Percentiles rank a stretch among this genome's conserved stretches.
Conservation (phyloP, 352 stramenopile species). For the Globisporangium camurandrum region DNA sequence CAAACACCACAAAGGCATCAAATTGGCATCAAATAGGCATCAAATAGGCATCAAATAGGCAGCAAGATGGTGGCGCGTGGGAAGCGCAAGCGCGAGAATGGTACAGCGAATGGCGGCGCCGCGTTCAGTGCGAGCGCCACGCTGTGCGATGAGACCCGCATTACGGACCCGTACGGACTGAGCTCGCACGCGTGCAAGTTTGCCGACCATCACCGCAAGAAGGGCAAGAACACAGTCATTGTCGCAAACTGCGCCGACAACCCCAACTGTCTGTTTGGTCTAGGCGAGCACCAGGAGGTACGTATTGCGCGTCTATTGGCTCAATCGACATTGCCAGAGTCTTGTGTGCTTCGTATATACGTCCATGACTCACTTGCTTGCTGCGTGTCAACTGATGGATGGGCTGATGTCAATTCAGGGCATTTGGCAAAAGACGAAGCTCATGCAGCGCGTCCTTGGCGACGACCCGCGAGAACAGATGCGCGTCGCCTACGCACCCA, state of each 20-base stretch:
- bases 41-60: neutral
- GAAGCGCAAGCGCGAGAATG: conserved; percentile 58
- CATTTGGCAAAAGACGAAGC: conserved; percentile 54
- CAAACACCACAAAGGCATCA: neutral
- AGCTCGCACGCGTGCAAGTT: conserved; percentile 34
- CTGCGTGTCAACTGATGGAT: too few species aligned
- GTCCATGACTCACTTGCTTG: neutral
- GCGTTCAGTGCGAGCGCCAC: conserved; percentile 8
- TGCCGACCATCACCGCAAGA: conserved; percentile 53
- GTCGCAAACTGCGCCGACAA: conserved; percentile 73
- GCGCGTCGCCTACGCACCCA: conserved; percentile 19
- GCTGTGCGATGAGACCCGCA: conserved; percentile 21
- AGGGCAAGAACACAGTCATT: conserved; percentile 22
- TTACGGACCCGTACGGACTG: conserved; percentile 55
- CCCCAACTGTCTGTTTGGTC: conserved; percentile 80
- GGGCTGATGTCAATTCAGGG: conserved; percentile 33
- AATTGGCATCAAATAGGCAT: neutral
- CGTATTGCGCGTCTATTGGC: too few species aligned
- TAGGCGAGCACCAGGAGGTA: conserved; percentile 70
- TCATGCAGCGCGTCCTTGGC: conserved; percentile 48
- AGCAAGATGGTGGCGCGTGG: conserved; percentile 10
- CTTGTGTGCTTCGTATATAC: neutral
- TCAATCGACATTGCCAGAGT: too few species aligned
- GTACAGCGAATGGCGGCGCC: neutral
- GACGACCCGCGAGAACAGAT: conserved; percentile 55